phyloP scores from a whole-genome alignment of 2,329 filamentous ascomycete genomes.

The Hypoxylon sp. region DNA sequence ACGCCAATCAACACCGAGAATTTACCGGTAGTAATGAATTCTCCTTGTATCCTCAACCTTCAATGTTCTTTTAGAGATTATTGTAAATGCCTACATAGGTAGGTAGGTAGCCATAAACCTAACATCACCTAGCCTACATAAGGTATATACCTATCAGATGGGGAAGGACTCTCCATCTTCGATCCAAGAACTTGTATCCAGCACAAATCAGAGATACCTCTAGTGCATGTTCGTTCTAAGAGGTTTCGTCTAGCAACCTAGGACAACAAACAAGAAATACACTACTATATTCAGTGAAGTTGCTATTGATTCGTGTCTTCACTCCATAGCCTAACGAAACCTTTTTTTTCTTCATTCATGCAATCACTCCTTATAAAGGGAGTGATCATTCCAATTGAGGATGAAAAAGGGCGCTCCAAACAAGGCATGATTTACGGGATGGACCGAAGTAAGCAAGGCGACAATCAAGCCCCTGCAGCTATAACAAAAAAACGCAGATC shows the following conservation, averaged over 20 bases:
- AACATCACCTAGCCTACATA: background rate
- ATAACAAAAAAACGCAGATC: background rate
- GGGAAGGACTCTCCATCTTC: no score
- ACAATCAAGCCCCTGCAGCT: background rate
- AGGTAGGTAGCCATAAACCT: background rate
- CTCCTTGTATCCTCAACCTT: no score
- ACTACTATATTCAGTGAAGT: background rate
- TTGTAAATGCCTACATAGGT: background rate
- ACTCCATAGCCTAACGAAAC: background rate
- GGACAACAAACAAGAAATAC: background rate
- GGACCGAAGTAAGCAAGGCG: background rate
- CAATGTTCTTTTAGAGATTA: background rate
- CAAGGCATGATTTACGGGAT: background rate
- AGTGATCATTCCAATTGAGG: background rate
- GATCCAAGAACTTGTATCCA: no score
- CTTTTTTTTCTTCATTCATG: background rate
- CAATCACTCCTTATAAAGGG: background rate
- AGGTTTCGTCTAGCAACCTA: background rate
- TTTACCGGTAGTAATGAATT: slow-evolving; percentile 12
- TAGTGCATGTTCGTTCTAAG: background rate
- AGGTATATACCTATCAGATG: background rate
- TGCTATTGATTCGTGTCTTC: background rate
- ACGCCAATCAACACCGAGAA: slow-evolving; percentile 14
- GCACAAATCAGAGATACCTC: no score
- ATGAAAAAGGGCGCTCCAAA: background rate